These are phyloP conservation scores for Pseudocercospora cruenta DNA, from an alignment of 2,329 filamentous ascomycete species.

Conservation along the genomic window DNA sequence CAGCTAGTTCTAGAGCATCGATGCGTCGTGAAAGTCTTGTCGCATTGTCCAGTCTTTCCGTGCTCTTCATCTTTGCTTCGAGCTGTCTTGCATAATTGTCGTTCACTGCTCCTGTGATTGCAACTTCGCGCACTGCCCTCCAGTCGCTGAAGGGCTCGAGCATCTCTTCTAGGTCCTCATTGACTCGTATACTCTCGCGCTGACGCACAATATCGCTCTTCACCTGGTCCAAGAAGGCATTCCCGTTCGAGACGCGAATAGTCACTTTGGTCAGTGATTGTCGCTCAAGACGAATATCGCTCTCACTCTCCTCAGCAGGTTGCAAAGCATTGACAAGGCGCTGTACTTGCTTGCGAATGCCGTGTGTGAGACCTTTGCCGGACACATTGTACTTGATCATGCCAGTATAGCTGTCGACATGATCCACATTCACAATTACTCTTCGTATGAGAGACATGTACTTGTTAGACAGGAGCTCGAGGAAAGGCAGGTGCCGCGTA, in stretches of 20 bases:
- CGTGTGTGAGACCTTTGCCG: slow-evolving; percentile 48
- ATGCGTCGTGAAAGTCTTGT: slow-evolving; percentile 10
- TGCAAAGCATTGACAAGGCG: slow-evolving; percentile 46
- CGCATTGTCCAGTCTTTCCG: slow-evolving; percentile 6
- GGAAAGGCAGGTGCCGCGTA: slow-evolving; percentile 44
- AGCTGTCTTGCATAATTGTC: slow-evolving; percentile 42
- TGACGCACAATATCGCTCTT: slow-evolving; percentile 33
- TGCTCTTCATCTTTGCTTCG: slow-evolving; percentile 39
- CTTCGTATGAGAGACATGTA: slow-evolving; percentile 48
- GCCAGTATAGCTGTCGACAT: slow-evolving; percentile 54
- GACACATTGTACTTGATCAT: slow-evolving; percentile 58
- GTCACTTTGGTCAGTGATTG: slow-evolving; percentile 28
- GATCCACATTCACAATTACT: slow-evolving; percentile 51
- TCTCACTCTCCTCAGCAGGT: slow-evolving; percentile 25
- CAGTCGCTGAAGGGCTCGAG: slow-evolving; percentile 48
- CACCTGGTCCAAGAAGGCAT: slow-evolving; percentile 35
- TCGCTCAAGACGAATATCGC: neutral
- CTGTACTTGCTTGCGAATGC: slow-evolving; percentile 46
- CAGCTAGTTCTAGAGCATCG: slow-evolving; percentile 17
- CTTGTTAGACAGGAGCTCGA: slow-evolving; percentile 46
- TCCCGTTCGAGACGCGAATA: slow-evolving; percentile 38
- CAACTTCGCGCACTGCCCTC: slow-evolving; percentile 41
- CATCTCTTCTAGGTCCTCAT: slow-evolving; percentile 45
- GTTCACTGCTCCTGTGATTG: slow-evolving; percentile 45
- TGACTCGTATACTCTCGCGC: slow-evolving; percentile 38